Evolutionary conservation across 2,329 filamentous ascomycete species (phyloP).

Genomic region (Scleromitrula shiraiana): DNA sequence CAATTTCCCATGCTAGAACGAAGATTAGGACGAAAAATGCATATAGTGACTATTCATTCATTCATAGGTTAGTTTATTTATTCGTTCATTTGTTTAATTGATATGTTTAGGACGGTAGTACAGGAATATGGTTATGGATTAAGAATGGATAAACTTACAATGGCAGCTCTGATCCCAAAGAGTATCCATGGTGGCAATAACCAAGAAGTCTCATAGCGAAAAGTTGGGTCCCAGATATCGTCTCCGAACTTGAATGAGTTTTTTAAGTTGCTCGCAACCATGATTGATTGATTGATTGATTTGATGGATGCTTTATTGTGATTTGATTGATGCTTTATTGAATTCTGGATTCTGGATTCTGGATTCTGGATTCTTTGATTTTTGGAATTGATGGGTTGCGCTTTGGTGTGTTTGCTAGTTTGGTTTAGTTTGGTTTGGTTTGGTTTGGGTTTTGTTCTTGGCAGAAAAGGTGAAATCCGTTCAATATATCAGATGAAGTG

Average conservation of each 20-base stretch:
- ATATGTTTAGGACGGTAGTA: neutral
- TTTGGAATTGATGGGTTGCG: too few relatives aligned
- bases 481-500: too few relatives aligned
- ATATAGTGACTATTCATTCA: conserved; percentile 48
- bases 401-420: too few relatives aligned
- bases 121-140: neutral
- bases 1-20: conserved; percentile 57
- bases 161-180: conserved; percentile 46
- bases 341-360: too few relatives aligned
- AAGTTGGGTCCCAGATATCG: conserved; percentile 33
- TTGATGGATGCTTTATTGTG: too few relatives aligned
- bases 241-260: conserved; percentile 3
- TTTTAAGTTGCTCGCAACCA: neutral
- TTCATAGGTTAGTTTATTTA: neutral
- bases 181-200: conserved; percentile 59
- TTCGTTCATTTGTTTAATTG: neutral
- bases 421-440: too few relatives aligned
- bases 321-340: too few relatives aligned
- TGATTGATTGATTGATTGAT: neutral
- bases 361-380: too few relatives aligned
- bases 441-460: too few relatives aligned
- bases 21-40: conserved; percentile 62
- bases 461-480: too few relatives aligned
- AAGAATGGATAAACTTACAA: conserved; percentile 38
- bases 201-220: conserved; percentile 77